Percentiles rank a stretch among this genome's conserved stretches.
Evolutionary conservation across 164 flowering plant genomes (phyloP).

Genomic region (Vitis cinerea): DNA sequence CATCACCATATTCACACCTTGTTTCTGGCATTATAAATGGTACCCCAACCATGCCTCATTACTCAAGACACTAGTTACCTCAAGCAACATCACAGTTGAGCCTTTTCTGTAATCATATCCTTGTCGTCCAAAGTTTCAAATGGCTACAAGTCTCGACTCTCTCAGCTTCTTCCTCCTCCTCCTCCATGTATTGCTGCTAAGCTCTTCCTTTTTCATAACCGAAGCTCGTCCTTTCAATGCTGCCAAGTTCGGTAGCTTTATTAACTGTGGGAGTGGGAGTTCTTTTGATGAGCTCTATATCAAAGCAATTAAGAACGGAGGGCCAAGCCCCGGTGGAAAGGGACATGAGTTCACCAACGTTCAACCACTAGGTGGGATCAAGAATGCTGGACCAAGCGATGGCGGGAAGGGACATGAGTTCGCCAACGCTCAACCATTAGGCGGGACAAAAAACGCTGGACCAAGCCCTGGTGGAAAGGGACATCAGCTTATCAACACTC

Average conservation of each 20-base stretch:
- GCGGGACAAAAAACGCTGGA: conserved; percentile 2
- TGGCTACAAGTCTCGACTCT: not conserved
- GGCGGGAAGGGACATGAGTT: conserved; percentile 7
- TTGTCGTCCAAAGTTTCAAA: not conserved
- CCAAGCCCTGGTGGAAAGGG: conserved; percentile 9
- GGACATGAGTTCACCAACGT: conserved; percentile 9
- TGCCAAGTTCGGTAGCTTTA: not conserved
- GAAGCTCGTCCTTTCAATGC: conserved; percentile 22
- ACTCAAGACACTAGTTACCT: not conserved
- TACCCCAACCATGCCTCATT: too few relatives aligned
- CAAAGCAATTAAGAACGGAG: conserved; percentile 14
- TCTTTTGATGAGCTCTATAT: conserved; percentile 9
- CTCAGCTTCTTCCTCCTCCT: not conserved
- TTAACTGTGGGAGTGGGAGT: conserved; percentile 1
- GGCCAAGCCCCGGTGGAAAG: conserved; percentile 8
- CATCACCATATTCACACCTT: too few relatives aligned
- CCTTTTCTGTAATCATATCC: not conserved
- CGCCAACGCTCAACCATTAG: not conserved
- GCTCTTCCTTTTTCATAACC: not conserved
- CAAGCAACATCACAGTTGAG: not conserved
- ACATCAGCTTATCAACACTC: not conserved
- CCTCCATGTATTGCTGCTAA: not conserved
- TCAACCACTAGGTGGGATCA: conserved; percentile 1
- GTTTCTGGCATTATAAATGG: too few relatives aligned
- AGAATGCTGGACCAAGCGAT: conserved; percentile 14